Evolutionary conservation across 2,329 filamentous ascomycete species (phyloP).

Genomic region (Ceratocystis cubensis): DNA sequence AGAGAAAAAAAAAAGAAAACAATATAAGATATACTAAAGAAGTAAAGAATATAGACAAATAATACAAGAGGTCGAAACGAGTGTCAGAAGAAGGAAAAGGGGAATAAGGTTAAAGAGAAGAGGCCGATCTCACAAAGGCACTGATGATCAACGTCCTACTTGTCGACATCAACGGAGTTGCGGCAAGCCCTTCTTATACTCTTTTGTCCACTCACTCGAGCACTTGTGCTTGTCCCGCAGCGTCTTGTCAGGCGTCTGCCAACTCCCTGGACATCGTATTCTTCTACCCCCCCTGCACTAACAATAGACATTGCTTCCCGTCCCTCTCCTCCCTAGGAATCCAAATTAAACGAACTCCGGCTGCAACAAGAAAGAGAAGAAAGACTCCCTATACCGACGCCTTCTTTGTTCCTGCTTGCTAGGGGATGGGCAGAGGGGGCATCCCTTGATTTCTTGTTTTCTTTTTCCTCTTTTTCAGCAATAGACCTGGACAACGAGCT

Average conservation of each 20-base stretch:
- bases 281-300: background rate
- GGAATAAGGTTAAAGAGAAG: background rate
- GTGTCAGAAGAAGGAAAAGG: constrained; percentile 5
- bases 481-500: background rate
- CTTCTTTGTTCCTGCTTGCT: background rate
- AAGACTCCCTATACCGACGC: background rate
- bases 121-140: constrained; percentile 1
- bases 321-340: background rate
- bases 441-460: background rate
- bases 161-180: background rate
- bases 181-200: background rate
- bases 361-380: background rate
- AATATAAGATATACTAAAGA: background rate
- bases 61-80: background rate
- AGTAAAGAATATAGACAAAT: background rate
- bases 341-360: background rate
- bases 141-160: background rate
- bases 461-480: background rate
- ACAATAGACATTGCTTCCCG: background rate
- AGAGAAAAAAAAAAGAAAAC: too few species aligned
- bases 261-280: constrained; percentile 1
- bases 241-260: background rate
- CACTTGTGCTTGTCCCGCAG: too few species aligned
- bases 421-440: too few species aligned
- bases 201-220: background rate